Conservation (phyloP, 768 basidiomycete species). For the Cystofilobasidium capitatum region DNA sequence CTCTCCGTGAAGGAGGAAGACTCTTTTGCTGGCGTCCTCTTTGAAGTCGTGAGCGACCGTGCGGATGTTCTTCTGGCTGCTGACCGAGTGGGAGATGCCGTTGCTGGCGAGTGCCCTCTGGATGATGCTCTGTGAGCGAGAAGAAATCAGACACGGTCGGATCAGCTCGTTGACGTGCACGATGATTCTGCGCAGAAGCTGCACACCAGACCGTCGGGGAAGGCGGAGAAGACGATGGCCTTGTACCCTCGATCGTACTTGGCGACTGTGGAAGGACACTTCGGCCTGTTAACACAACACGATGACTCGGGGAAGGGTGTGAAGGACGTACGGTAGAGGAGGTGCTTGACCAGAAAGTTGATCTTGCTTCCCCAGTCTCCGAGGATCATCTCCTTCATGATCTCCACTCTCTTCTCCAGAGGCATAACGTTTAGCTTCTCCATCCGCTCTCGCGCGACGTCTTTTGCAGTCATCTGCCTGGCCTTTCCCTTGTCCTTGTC, state of each 20-base stretch:
- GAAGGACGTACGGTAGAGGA: neutral
- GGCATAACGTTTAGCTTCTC: constrained; percentile 4
- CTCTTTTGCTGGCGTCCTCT: neutral
- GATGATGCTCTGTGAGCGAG: constrained; percentile 6
- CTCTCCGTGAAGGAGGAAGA: constrained; percentile 12
- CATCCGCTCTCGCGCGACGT: neutral
- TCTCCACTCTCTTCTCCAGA: neutral
- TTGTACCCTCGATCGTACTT: constrained; percentile 10
- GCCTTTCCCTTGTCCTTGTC: constrained; percentile 8
- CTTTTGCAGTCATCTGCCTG: too few species aligned
- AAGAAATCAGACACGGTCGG: neutral
- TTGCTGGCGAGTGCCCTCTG: constrained; percentile 1
- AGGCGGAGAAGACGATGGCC: constrained; percentile 16
- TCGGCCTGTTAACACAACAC: neutral
- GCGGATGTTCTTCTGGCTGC: neutral
- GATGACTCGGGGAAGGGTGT: neutral
- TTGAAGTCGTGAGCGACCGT: constrained; percentile 15
- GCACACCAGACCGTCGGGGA: constrained; percentile 11
- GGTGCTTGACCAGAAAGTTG: constrained; percentile 18
- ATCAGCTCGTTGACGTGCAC: neutral
- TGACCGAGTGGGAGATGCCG: constrained; percentile 11
- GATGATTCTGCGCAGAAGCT: neutral
- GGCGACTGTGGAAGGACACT: neutral
- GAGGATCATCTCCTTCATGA: neutral
- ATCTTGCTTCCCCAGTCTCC: constrained; percentile 19